phyloP scores from a whole-genome alignment of 306 rosid genomes.

The Quercus mongolica region DNA sequence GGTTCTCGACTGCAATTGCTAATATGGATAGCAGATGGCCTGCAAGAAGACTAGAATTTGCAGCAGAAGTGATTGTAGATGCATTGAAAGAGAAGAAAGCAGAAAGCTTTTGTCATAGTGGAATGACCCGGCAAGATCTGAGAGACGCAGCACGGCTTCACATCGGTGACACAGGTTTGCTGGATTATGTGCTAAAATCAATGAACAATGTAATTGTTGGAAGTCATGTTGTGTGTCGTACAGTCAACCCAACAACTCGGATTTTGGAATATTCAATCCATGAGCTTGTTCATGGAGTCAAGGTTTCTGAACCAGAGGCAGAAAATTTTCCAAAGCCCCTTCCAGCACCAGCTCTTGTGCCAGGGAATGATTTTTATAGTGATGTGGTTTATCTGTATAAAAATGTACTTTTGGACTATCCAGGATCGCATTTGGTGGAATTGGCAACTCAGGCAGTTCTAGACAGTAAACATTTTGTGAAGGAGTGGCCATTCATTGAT shows the following conservation, averaged over 20 bases:
- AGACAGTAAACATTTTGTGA: constrained; percentile 71
- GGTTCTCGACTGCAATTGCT: constrained; percentile 50
- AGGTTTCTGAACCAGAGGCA: constrained; percentile 31
- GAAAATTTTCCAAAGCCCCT: constrained; percentile 13
- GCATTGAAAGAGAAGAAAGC: constrained; percentile 73
- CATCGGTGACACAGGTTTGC: constrained; percentile 89
- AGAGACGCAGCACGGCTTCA: constrained; percentile 84
- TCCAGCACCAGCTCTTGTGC: constrained; percentile 28
- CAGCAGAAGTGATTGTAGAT: constrained; percentile 79
- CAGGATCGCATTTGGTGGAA: constrained; percentile 54
- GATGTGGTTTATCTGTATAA: constrained; percentile 66
- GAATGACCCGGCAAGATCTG: constrained; percentile 88
- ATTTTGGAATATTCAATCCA: constrained; percentile 74
- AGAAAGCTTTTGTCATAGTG: constrained; percentile 37
- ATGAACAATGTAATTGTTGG: constrained; percentile 74
- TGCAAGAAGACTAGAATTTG: constrained; percentile 63
- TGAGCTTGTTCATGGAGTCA: constrained; percentile 38
- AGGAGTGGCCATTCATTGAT: constrained; percentile 59
- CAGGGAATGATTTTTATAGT: constrained; percentile 61
- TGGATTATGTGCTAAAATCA: constrained; percentile 85
- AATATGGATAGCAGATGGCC: constrained; percentile 98
- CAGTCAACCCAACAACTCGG: constrained; percentile 63
- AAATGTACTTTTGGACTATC: constrained; percentile 60
- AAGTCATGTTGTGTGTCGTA: constrained; percentile 60
- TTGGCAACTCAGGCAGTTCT: constrained; percentile 60